Evolutionary conservation across 768 basidiomycete species (phyloP).

Genomic region (Trametes elegans): DNA sequence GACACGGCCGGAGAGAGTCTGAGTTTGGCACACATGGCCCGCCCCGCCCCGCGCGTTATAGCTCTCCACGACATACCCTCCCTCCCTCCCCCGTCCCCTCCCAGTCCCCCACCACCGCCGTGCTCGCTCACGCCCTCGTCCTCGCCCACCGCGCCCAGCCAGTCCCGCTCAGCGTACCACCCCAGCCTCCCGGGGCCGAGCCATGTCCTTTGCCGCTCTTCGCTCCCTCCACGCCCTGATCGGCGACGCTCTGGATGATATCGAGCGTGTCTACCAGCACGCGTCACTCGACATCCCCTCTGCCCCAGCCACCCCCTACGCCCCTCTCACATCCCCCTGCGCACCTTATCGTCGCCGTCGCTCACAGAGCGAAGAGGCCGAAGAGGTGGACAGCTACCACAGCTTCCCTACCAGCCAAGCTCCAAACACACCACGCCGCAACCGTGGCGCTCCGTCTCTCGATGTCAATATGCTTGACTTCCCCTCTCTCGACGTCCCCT

Average conservation of each 20-base stretch:
- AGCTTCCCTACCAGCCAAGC: neutral
- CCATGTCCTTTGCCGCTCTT: slow-evolving; percentile 59
- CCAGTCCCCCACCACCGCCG: neutral
- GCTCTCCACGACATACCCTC: neutral
- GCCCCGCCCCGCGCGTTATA: slow-evolving; percentile 1
- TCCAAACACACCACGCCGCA: slow-evolving; percentile 11
- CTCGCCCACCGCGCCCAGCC: neutral
- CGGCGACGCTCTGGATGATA: slow-evolving; percentile 65
- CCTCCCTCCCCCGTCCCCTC: neutral
- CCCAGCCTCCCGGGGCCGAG: neutral
- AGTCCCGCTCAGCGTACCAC: neutral
- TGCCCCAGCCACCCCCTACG: slow-evolving; percentile 13
- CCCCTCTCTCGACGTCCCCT: slow-evolving; percentile 26
- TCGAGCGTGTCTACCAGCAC: slow-evolving; percentile 50
- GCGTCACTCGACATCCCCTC: slow-evolving; percentile 13
- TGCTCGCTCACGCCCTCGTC: neutral
- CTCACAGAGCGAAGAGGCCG: neutral
- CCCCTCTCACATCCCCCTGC: slow-evolving; percentile 11
- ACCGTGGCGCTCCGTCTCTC: neutral
- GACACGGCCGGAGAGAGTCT: neutral
- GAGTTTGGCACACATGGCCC: neutral
- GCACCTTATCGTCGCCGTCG: slow-evolving; percentile 5
- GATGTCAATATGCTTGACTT: slow-evolving; percentile 24
- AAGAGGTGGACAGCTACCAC: neutral
- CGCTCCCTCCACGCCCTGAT: slow-evolving; percentile 64